Base-by-base conservation (phyloP, 2,329 filamentous ascomycete species). In the Phyllosticta citrichinensis region DNA sequence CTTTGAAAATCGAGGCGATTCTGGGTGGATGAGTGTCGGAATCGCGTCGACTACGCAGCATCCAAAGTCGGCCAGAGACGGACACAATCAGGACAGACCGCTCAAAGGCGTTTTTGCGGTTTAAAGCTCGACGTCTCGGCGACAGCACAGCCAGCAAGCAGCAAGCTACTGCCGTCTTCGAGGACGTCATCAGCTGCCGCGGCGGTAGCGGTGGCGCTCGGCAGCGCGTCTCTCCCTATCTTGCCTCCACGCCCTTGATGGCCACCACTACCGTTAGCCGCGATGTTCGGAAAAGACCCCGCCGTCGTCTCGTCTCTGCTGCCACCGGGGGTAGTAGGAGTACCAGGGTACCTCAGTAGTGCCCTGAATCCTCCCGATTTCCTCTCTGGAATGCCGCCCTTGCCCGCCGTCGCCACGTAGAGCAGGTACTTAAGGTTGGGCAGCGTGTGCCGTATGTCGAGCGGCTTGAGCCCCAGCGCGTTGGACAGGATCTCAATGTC, bases 371-470 rank as follows among this genome's bases (percentile, higher is more conserved):
- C 73, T 0, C 73, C 73, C 1, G 70, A 68, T 61, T 72, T 74
- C 6, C 73, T 62, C 6, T 67, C 67, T 17, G 83, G 83, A 17
- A 86, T 71, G 60, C 86, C 83, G 22, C 81, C 79, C 53, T 83
- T 87, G 0, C 91, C 91, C 0, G 91, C 90, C 33, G 89, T 94
- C 66, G 91, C 87, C 1, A 97, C 87, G 67, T 95, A 96, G 1
- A 97, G 78, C 17, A 97, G 77, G 67, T 96, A 97, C 72, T 96
- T 96, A 10, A 99, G 78, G 69, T 99, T 99, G 1, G 93, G 91
- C 6, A 97, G 77, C 0, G 93, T 96, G 66, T 97, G 91, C 4
- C 94, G 83, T 19, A 97, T 91, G 69, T 99, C 94, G 64, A 97
- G 82, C 1, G 96, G 86, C 55, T 87, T 86, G 12, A 97, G 77